Percentiles rank a stretch among this genome's conserved stretches.
Conservation (phyloP, 768 basidiomycete genomes). For the Candolleomyces aberdarensis region DNA sequence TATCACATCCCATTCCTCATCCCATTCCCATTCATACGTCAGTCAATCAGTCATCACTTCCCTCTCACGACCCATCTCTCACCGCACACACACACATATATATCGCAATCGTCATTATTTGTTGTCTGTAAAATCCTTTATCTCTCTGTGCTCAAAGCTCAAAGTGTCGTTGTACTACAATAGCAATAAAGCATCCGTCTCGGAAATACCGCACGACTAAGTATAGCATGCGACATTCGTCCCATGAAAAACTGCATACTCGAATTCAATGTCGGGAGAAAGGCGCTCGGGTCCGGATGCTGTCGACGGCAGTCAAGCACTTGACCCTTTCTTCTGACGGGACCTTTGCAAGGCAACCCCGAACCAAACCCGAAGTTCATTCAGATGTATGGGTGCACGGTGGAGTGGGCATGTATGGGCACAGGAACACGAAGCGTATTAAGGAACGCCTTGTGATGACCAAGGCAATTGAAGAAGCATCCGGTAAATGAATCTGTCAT, state of each 20-base stretch:
- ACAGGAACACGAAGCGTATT: too few species aligned
- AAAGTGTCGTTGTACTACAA: not conserved
- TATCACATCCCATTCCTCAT: not conserved
- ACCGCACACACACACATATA: not conserved
- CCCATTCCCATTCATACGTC: not conserved
- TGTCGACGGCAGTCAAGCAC: too few species aligned
- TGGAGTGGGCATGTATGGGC: too few species aligned
- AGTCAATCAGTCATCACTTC: not conserved
- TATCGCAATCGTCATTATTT: not conserved
- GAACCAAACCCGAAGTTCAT: too few species aligned
- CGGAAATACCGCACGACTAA: conserved; percentile 10
- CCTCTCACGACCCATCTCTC: not conserved
- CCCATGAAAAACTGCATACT: not conserved
- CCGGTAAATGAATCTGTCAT: too few species aligned
- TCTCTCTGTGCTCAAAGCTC: not conserved
- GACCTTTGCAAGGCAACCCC: too few species aligned
- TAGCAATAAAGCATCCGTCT: not conserved
- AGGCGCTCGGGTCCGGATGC: too few species aligned
- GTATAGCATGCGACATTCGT: conserved; percentile 9
- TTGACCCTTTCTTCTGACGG: too few species aligned
- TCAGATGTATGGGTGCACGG: too few species aligned
- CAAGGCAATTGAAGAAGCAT: too few species aligned
- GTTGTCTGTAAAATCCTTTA: not conserved
- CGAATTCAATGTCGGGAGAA: not conserved
- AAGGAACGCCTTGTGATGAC: too few species aligned